Base-by-base conservation (phyloP, 768 basidiomycete genomes). In the Phylloporus scabripes region DNA sequence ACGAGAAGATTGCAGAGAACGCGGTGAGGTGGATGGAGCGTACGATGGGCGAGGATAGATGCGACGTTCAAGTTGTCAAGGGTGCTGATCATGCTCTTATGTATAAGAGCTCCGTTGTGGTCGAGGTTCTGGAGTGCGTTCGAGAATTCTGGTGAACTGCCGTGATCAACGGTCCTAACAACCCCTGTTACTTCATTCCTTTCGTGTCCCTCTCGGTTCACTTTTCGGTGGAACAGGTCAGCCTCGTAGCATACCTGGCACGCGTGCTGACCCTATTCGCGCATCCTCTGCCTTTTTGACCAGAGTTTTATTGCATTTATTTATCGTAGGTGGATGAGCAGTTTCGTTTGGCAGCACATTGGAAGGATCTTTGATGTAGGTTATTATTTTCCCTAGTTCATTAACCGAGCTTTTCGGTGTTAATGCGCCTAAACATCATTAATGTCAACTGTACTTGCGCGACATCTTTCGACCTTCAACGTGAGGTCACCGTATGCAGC, bases 71-170 rank as follows among this genome's bases (percentile, higher is more conserved):
- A 60, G 83, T 96, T 36, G 82, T 94, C 46, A 82, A 80, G 59
- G 89, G 89, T 32, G 94, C 90, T 17, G 92, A 92, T 57, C 95
- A 99, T 67, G 85, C 83, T 43, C 74, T 99, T 46, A 92, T 99
- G 90, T 96, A 92, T 69, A 85, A 84, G 64, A 87, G 86, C 64
- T 77, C 78, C 49, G 87, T 92, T 28, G 87, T 93, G 45, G 81
- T 93, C 23, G 91, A 93, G 55, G 87, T 88, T 29, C 69, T 93
- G 38, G 91, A 93, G 66, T 74, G 76, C 51, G 69, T 87, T 34
- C 70, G 79, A 51, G 75, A 79, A 46, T 79, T 72, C 50, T 83
- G 82, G 82, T 67, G 54, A 69, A 51, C 18, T 34, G 9, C 38
- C 33, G 29, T 48, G 42, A 37, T 36, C 28, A 32, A 36, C 44